Percentiles rank a stretch among this genome's conserved stretches.
phyloP scores from a whole-genome alignment of 1,284 basidiomycete genomes.

The Moniliella sp. region DNA sequence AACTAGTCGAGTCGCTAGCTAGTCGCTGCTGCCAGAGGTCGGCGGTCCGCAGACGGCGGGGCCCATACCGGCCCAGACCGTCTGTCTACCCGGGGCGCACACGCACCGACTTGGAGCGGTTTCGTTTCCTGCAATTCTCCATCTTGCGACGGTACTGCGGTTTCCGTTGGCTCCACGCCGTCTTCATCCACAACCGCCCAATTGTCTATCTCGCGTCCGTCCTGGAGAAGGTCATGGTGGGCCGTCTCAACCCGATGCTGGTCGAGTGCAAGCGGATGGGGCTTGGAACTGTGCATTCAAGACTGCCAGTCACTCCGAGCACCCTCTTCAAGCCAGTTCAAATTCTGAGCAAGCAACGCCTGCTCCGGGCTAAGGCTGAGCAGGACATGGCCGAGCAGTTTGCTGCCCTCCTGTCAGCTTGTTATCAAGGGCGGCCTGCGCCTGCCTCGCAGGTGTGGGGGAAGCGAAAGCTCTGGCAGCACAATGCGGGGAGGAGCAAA shows the following conservation, averaged over 20 bases:
- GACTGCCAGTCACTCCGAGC: slow-evolving; percentile 36
- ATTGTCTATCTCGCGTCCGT: slow-evolving; percentile 89
- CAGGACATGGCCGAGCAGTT: too few species aligned
- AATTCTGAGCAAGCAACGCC: too few species aligned
- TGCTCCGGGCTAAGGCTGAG: too few species aligned
- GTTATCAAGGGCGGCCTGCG: slow-evolving; percentile 30
- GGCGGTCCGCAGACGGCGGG: too few species aligned
- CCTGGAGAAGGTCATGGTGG: slow-evolving; percentile 76
- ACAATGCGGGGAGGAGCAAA: slow-evolving; percentile 18
- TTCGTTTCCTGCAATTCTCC: slow-evolving; percentile 33
- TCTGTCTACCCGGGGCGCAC: too few species aligned
- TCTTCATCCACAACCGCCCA: slow-evolving; percentile 70
- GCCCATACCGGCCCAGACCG: too few species aligned
- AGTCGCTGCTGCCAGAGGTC: too few species aligned
- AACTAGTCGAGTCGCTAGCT: too few species aligned
- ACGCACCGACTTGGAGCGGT: slow-evolving; percentile 16
- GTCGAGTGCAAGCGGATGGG: slow-evolving; percentile 35
- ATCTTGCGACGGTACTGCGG: slow-evolving; percentile 85
- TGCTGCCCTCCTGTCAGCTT: slow-evolving; percentile 29
- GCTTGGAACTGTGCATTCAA: slow-evolving; percentile 35
- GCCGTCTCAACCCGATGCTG: slow-evolving; percentile 35
- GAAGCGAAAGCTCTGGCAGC: slow-evolving; percentile 23
- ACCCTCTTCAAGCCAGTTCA: too few species aligned
- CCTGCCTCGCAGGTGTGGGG: slow-evolving; percentile 31
- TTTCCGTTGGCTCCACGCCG: slow-evolving; percentile 88